phyloP scores from a whole-genome alignment of 2,329 filamentous ascomycete species.

The Ascocoryne sarcoides region DNA sequence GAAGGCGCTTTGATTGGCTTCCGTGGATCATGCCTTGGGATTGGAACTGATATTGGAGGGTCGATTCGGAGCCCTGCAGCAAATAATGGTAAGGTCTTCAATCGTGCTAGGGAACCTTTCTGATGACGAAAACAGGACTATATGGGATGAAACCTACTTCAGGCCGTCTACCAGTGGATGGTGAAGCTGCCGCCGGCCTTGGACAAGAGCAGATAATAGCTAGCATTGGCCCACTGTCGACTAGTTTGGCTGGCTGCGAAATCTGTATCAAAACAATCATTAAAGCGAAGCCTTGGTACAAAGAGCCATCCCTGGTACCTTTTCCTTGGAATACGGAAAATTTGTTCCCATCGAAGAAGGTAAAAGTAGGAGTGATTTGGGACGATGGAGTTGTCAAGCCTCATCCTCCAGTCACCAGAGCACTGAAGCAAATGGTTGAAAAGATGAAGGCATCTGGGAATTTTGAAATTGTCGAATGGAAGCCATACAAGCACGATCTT shows the following conservation, averaged over 20 bases:
- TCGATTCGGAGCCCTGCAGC: slow-evolving; percentile 40
- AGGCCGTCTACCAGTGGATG: slow-evolving; percentile 19
- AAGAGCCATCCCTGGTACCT: slow-evolving; percentile 43
- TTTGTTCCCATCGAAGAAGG: slow-evolving; percentile 32
- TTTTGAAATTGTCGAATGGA: slow-evolving; percentile 47
- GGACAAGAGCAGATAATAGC: slow-evolving; percentile 33
- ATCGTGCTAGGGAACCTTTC: background rate
- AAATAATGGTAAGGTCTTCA: slow-evolving; percentile 32
- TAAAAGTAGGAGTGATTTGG: slow-evolving; percentile 53
- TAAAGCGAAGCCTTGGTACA: slow-evolving; percentile 39
- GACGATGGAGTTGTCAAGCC: slow-evolving; percentile 51
- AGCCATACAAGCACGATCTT: slow-evolving; percentile 42
- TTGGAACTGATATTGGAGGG: slow-evolving; percentile 46
- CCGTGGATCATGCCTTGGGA: slow-evolving; percentile 42
- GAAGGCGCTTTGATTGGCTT: slow-evolving; percentile 47
- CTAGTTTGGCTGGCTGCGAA: slow-evolving; percentile 38
- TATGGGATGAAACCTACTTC: slow-evolving; percentile 28
- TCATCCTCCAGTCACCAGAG: slow-evolving; percentile 50
- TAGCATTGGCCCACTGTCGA: slow-evolving; percentile 45
- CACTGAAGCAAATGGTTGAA: slow-evolving; percentile 44
- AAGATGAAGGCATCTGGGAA: slow-evolving; percentile 38
- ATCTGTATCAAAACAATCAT: slow-evolving; percentile 35
- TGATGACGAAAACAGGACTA: slow-evolving; percentile 14
- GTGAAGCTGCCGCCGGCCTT: slow-evolving; percentile 15
- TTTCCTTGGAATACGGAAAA: slow-evolving; percentile 40